phyloP scores from a whole-genome alignment of 257 asterid species.

The Nicotiana tabacum region DNA sequence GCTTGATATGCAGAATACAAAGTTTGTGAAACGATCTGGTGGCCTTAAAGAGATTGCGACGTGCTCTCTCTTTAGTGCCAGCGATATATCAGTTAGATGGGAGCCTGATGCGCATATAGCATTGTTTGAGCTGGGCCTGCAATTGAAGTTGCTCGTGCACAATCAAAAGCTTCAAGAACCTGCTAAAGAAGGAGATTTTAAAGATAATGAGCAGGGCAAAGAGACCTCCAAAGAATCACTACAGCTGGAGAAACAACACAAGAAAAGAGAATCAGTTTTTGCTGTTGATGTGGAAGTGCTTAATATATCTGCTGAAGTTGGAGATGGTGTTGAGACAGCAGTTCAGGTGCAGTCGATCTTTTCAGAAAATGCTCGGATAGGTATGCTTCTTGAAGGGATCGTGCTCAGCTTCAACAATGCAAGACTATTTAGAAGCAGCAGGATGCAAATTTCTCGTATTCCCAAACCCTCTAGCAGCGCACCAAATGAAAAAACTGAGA shows the following conservation, averaged over 20 bases:
- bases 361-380: constrained; percentile 97
- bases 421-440: constrained; percentile 80
- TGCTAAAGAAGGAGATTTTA: constrained; percentile 35
- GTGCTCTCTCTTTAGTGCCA: constrained; percentile 97
- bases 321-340: constrained; percentile 93
- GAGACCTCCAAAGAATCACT: constrained; percentile 39
- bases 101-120: constrained; percentile 95
- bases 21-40: constrained; percentile 82
- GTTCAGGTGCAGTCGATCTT: constrained; percentile 90
- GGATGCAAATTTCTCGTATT: constrained; percentile 97
- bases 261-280: constrained; percentile 78
- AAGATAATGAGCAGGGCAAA: constrained; percentile 39
- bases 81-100: constrained; percentile 92
- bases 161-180: constrained; percentile 58
- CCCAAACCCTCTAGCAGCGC: constrained; percentile 61
- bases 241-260: constrained; percentile 51
- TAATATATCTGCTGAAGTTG: constrained; percentile 86
- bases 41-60: constrained; percentile 81
- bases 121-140: constrained; percentile 75
- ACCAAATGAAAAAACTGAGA: constrained; percentile 50
- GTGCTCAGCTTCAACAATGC: constrained; percentile 64
- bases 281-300: constrained; percentile 96
- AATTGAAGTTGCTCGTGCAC: constrained; percentile 58
- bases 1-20: constrained; percentile 93
- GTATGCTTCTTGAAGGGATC: constrained; percentile 95